Percentiles rank a stretch among this genome's conserved stretches.
Conservation (phyloP, 2,329 filamentous ascomycete species). For the Fusarium bactridioides region DNA sequence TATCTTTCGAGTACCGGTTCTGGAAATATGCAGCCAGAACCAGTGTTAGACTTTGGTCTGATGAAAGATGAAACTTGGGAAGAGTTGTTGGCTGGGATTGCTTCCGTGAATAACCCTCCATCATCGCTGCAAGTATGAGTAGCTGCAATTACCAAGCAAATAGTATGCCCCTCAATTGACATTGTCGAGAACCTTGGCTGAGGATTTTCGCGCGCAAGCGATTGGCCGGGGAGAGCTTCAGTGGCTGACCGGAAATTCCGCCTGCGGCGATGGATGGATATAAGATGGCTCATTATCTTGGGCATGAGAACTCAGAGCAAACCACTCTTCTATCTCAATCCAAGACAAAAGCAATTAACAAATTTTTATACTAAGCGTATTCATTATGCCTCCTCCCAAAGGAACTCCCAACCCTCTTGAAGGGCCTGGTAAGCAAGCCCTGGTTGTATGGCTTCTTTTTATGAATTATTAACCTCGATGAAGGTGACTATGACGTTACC, state of each 20-base stretch:
- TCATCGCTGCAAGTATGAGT: not conserved
- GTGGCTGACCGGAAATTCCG: conserved; percentile 1
- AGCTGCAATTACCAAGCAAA: not conserved
- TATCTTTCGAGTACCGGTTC: conserved; percentile 8
- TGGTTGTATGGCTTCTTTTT: accelerated
- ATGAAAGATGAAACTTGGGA: conserved; percentile 6
- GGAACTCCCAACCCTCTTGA: conserved; percentile 9
- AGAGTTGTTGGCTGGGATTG: not conserved
- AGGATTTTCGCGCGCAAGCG: not conserved
- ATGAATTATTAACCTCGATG: not conserved
- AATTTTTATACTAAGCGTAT: not conserved
- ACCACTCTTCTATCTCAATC: not conserved
- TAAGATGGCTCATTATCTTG: not conserved
- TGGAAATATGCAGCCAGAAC: not conserved
- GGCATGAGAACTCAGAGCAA: not conserved
- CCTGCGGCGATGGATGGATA: not conserved
- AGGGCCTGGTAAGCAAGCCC: not conserved
- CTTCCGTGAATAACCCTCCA: not conserved
- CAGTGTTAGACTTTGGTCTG: not conserved
- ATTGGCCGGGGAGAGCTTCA: not conserved
- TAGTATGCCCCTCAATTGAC: not conserved
- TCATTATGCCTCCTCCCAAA: conserved; percentile 4
- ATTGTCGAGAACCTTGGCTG: not conserved
- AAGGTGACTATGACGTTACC: conserved; percentile 12
- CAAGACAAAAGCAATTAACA: no score